Evolutionary conservation across 2,329 filamentous ascomycete species (phyloP).

Genomic region (Penicillium vulpinum): DNA sequence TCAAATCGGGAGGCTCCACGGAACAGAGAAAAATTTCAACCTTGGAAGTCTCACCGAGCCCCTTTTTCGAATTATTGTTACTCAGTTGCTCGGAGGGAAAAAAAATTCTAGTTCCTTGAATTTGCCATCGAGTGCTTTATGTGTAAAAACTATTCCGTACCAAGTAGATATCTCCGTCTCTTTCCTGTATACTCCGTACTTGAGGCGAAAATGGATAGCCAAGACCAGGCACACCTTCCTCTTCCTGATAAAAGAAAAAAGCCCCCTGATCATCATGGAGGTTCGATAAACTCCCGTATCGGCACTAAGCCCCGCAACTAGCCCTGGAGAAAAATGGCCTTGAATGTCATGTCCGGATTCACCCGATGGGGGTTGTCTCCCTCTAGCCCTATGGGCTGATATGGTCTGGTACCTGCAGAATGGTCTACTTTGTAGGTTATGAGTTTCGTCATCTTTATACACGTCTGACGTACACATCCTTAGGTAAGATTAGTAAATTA

Average conservation of each 20-base stretch:
- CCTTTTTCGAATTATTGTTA: conserved; percentile 13
- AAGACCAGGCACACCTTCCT: conserved; percentile 10
- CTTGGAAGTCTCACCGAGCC: conserved; percentile 17
- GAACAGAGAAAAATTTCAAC: neutral
- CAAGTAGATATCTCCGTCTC: neutral
- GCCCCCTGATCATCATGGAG: conserved; percentile 26
- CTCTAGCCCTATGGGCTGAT: conserved; percentile 7
- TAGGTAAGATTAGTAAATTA: neutral
- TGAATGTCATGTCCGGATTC: conserved; percentile 23
- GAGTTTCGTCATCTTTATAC: conserved; percentile 9
- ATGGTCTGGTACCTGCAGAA: conserved; percentile 16
- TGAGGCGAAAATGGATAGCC: neutral
- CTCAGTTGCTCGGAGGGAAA: conserved; percentile 19
- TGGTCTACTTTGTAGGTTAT: conserved; percentile 13
- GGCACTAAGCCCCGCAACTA: conserved; percentile 24
- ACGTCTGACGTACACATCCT: neutral
- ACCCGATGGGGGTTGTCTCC: conserved; percentile 12
- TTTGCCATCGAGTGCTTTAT: neutral
- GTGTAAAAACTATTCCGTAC: neutral
- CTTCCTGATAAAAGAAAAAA: neutral
- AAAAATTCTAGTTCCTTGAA: conserved; percentile 14
- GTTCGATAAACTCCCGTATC: conserved; percentile 11
- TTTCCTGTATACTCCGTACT: neutral
- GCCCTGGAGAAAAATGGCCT: too few species aligned
- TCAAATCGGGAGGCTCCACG: conserved; percentile 17